Base-by-base conservation (phyloP, 306 rosid genomes). In the Trifolium fragiferum region DNA sequence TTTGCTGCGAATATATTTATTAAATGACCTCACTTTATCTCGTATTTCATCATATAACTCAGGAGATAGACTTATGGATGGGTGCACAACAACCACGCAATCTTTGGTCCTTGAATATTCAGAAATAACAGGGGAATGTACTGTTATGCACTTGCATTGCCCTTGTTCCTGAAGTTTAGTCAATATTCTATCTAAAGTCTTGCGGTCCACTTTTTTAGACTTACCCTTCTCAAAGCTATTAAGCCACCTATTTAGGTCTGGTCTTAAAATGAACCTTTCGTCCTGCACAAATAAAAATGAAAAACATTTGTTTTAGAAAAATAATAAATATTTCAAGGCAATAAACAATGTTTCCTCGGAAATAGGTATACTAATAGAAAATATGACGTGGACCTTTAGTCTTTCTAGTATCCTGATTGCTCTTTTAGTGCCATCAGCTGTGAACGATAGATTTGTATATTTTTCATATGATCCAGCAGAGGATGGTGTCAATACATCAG, bases 371-470 rank as follows among this genome's bases (percentile, higher is more conserved):
- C 51, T 55, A 66, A 72, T 63, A 38, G 4, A 60, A 61, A 76
- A 69, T 76, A 81, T 71, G 51, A 63, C 62, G 77, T 38, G 63
- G 60, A 94, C 99, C 99, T 88, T 85, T 53, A 92, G 80, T 62
- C 86, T 86, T 81, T 91, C 90, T 58, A 94, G 88, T 83, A 90
- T 88, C 81, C 71, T 87, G 81, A 86, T 90, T 80, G 92, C 95
- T 84, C 98, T 90, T 84, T 87, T 76, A 58, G 81, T 64, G 68
- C 79, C 73, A 64, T 87, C 90, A 70, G 70, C 72, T 1, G 89
- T 84, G 67, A 80, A 8, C 40, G 40, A 37, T 37, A 37, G 50
- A 79, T 81, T 80, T 40, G 86, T 87, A 83, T 75, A 72, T 83
- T 85, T 83, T 73, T 76, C 84, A 79, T 50, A 37, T 62, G 90